Conservation (phyloP, 768 basidiomycete species). For the Pisolithus marmoratus region DNA sequence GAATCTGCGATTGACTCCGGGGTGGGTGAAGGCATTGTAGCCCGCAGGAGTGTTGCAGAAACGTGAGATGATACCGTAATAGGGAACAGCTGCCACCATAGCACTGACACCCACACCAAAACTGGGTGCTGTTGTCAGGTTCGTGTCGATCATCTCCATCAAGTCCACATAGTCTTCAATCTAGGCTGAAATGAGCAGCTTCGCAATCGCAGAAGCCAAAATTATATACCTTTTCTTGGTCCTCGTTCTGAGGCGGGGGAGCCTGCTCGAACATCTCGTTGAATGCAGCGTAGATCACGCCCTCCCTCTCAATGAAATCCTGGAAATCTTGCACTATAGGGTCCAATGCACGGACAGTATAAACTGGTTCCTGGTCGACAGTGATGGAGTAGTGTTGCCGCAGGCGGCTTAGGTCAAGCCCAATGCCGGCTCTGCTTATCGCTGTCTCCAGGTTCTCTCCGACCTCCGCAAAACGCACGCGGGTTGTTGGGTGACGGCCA, state of each 20-base stretch:
- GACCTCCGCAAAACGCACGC: background rate
- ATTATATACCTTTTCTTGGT: background rate
- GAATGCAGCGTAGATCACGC: slow-evolving; percentile 11
- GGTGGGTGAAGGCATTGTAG: slow-evolving; percentile 30
- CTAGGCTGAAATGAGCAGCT: background rate
- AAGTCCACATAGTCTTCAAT: slow-evolving; percentile 4
- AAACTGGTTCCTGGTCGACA: slow-evolving; percentile 11
- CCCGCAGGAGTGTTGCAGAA: background rate
- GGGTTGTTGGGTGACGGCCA: background rate
- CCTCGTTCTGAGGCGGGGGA: background rate
- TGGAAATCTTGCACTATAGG: slow-evolving; percentile 17
- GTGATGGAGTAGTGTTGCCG: slow-evolving; percentile 15
- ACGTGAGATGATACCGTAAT: background rate
- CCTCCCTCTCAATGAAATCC: slow-evolving; percentile 16
- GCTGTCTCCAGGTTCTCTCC: background rate
- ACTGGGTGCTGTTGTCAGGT: background rate
- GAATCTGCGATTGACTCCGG: slow-evolving; percentile 40
- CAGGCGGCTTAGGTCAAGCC: background rate
- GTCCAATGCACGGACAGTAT: background rate
- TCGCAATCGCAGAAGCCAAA: background rate
- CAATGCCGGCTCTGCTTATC: background rate
- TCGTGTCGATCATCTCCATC: background rate
- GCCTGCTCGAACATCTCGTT: background rate
- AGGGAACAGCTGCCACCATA: background rate
- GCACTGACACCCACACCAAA: background rate